Conservation (phyloP, 768 basidiomycete genomes). For the Pisolithus tinctorius region DNA sequence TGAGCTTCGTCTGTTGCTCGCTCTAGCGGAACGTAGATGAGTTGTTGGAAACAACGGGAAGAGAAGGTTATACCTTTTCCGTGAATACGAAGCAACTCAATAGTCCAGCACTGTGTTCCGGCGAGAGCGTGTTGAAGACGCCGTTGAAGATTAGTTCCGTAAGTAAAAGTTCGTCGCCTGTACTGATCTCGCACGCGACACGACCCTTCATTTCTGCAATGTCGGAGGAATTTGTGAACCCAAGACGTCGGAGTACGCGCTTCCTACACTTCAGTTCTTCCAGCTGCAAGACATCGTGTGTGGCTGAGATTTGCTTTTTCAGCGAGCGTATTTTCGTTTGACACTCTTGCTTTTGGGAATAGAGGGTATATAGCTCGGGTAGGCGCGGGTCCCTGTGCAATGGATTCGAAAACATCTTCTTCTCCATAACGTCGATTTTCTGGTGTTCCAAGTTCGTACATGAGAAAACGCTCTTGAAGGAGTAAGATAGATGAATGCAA, state of each 20-base stretch:
- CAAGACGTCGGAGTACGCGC: slow-evolving; percentile 85
- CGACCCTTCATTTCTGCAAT: slow-evolving; percentile 98
- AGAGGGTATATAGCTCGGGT: slow-evolving; percentile 75
- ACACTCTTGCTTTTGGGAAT: slow-evolving; percentile 65
- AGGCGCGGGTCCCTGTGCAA: slow-evolving; percentile 75
- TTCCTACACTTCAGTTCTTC: slow-evolving; percentile 96
- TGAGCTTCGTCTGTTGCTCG: slow-evolving; percentile 77
- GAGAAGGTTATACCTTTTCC: slow-evolving; percentile 65
- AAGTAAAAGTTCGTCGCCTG: slow-evolving; percentile 91
- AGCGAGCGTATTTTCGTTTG: slow-evolving; percentile 66
- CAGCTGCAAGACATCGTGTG: slow-evolving; percentile 88
- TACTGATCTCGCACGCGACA: slow-evolving; percentile 97
- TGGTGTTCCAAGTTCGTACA: slow-evolving; percentile 20
- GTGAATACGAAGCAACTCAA: slow-evolving; percentile 96
- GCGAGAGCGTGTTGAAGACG: slow-evolving; percentile 81
- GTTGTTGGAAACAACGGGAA: background rate
- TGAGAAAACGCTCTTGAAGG: background rate
- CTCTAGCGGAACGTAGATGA: slow-evolving; percentile 41
- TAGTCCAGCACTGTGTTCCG: slow-evolving; percentile 91
- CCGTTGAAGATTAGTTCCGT: slow-evolving; percentile 98
- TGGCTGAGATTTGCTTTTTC: slow-evolving; percentile 82
- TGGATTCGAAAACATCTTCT: slow-evolving; percentile 72
- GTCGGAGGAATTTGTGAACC: slow-evolving; percentile 82
- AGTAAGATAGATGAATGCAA: too few species aligned
- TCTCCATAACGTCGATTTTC: slow-evolving; percentile 91